Conservation (phyloP, 345 rosid genomes). For the Capsella bursapastoris region DNA sequence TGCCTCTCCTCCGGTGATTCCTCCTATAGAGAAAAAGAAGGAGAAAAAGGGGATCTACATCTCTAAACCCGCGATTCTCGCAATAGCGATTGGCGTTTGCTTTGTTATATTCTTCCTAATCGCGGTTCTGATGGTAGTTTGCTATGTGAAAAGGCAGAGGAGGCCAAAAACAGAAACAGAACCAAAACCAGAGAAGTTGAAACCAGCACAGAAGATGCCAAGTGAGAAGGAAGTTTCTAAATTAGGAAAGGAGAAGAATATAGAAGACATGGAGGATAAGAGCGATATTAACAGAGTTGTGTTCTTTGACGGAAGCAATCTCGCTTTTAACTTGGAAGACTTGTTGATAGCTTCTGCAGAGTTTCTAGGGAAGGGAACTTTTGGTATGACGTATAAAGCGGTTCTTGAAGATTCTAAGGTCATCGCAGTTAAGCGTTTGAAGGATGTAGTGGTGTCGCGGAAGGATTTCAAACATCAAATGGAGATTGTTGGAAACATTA, state of each 20-base stretch:
- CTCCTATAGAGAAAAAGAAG: slow-evolving; percentile 39
- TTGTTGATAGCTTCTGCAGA: slow-evolving; percentile 91
- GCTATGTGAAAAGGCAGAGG: slow-evolving; percentile 46
- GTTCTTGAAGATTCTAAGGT: slow-evolving; percentile 76
- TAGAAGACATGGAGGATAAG: slow-evolving; percentile 55
- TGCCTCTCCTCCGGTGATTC: slow-evolving; percentile 54
- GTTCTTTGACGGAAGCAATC: slow-evolving; percentile 88
- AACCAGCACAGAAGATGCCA: slow-evolving; percentile 36
- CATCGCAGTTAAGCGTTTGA: slow-evolving; percentile 86
- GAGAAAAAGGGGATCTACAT: slow-evolving; percentile 37
- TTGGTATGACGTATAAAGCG: slow-evolving; percentile 86
- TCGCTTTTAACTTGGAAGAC: slow-evolving; percentile 90
- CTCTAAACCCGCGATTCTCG: slow-evolving; percentile 59
- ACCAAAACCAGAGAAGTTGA: slow-evolving; percentile 18
- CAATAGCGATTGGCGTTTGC: slow-evolving; percentile 57
- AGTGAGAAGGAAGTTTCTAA: slow-evolving; percentile 52
- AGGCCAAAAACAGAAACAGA: slow-evolving; percentile 33
- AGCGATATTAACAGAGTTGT: slow-evolving; percentile 65
- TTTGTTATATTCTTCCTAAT: slow-evolving; percentile 49
- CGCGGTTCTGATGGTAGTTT: slow-evolving; percentile 51
- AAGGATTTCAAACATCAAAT: slow-evolving; percentile 90
- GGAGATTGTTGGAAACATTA: slow-evolving; percentile 76
- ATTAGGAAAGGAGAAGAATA: slow-evolving; percentile 54
- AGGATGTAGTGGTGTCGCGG: slow-evolving; percentile 65
- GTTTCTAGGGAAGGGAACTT: slow-evolving; percentile 91